Evolutionary conservation across 2,329 filamentous ascomycete species (phyloP).

Genomic region (Paracoccidioides lutzii): DNA sequence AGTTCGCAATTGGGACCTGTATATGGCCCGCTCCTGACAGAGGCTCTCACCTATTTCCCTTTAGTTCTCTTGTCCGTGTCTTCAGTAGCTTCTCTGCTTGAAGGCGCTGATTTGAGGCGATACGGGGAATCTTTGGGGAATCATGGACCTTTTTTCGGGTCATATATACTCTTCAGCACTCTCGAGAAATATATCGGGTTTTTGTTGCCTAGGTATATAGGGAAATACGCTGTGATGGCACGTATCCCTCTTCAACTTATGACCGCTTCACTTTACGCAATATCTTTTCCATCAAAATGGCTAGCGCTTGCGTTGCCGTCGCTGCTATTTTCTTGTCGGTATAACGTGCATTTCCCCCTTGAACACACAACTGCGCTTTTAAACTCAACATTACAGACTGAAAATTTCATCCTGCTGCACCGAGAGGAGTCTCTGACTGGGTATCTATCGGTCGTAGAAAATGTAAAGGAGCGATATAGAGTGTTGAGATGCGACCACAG

Average conservation of each 20-base stretch:
- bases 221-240: slow-evolving; percentile 51
- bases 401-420: slow-evolving; percentile 65
- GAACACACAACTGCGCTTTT: slow-evolving; percentile 47
- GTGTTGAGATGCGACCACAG: slow-evolving; percentile 90
- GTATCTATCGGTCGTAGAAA: slow-evolving; percentile 84
- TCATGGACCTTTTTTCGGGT: slow-evolving; percentile 50
- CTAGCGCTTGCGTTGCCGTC: slow-evolving; percentile 58
- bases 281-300: slow-evolving; percentile 55
- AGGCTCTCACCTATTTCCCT: slow-evolving; percentile 59
- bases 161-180: slow-evolving; percentile 51
- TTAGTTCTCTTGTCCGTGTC: slow-evolving; percentile 52
- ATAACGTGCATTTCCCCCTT: slow-evolving; percentile 62
- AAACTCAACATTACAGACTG: slow-evolving; percentile 51
- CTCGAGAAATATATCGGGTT: slow-evolving; percentile 30
- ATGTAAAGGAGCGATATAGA: slow-evolving; percentile 54
- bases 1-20: slow-evolving; percentile 55
- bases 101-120: slow-evolving; percentile 42
- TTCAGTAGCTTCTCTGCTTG: slow-evolving; percentile 51
- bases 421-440: slow-evolving; percentile 78
- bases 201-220: slow-evolving; percentile 41
- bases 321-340: slow-evolving; percentile 46
- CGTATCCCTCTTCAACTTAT: slow-evolving; percentile 59
- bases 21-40: slow-evolving; percentile 63
- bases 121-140: slow-evolving; percentile 49
- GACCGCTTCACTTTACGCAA: slow-evolving; percentile 51